Conservation (phyloP, 2,329 filamentous ascomycete species). For the Arthrobotrys entomopaga region DNA sequence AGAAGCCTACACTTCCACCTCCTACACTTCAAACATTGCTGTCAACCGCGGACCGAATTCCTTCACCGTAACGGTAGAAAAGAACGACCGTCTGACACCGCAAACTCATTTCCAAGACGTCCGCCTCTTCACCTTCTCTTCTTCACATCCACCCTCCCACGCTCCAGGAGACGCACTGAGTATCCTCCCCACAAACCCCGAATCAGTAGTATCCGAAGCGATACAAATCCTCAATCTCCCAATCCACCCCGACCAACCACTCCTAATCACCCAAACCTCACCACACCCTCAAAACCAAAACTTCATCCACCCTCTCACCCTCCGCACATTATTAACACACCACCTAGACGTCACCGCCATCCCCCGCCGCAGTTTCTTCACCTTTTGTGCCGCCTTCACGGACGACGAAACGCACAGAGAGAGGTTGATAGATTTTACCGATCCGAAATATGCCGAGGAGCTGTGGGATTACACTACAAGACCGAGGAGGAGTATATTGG, state of each 20-base stretch:
- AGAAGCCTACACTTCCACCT: conserved; percentile 1
- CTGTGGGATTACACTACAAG: conserved; percentile 96
- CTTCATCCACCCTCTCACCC: conserved; percentile 64
- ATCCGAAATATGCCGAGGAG: conserved; percentile 83
- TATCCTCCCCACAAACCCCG: conserved; percentile 88
- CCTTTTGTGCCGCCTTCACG: conserved; percentile 79
- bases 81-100: conserved; percentile 81
- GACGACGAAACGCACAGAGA: conserved; percentile 77
- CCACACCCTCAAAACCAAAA: conserved; percentile 61
- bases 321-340: conserved; percentile 80
- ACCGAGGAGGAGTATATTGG: conserved; percentile 87
- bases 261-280: conserved; percentile 63
- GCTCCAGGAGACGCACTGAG: conserved; percentile 81
- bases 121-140: conserved; percentile 75
- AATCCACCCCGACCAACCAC: conserved; percentile 73
- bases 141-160: conserved; percentile 65
- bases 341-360: conserved; percentile 91
- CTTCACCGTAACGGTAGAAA: conserved; percentile 67
- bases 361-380: conserved; percentile 86
- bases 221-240: conserved; percentile 83
- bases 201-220: conserved; percentile 79
- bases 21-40: conserved; percentile 30
- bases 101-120: conserved; percentile 91
- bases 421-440: conserved; percentile 82
- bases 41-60: conserved; percentile 41